Evolutionary conservation across 2,329 filamentous ascomycete genomes (phyloP).

Genomic region (Verruconis gallopava): DNA sequence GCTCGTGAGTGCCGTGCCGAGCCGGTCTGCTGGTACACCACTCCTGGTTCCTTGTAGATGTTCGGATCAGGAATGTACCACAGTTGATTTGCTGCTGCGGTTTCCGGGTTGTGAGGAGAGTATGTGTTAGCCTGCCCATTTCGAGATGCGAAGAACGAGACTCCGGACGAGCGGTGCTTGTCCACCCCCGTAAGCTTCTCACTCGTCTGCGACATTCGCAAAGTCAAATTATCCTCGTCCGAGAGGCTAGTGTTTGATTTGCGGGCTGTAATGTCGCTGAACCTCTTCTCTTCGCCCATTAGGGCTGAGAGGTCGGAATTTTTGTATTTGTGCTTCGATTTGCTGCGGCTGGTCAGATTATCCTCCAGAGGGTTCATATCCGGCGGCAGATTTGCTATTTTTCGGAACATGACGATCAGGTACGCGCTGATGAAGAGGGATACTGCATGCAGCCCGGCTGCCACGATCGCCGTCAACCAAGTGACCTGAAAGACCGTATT

Average conservation of each 20-base stretch:
- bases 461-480: constrained; percentile 53
- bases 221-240: background rate
- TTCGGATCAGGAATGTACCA: constrained; percentile 1
- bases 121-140: constrained; percentile 41
- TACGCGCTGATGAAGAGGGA: constrained; percentile 62
- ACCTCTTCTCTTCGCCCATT: constrained; percentile 1
- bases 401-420: constrained; percentile 65
- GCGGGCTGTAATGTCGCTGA: constrained; percentile 26
- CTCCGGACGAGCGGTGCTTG: background rate
- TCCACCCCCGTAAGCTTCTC: constrained; percentile 1
- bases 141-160: constrained; percentile 74
- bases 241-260: constrained; percentile 34
- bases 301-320: constrained; percentile 29
- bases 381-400: constrained; percentile 69
- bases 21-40: constrained; percentile 15
- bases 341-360: constrained; percentile 61
- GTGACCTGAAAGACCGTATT: constrained; percentile 50
- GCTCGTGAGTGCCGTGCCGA: background rate
- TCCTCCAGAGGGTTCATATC: constrained; percentile 93
- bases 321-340: constrained; percentile 73
- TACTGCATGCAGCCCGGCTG: constrained; percentile 55
- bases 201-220: constrained; percentile 14
- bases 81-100: constrained; percentile 1
- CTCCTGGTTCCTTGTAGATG: background rate
- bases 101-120: constrained; percentile 27